Evolutionary conservation across 768 basidiomycete species (phyloP), one percentile per base, ranked within the genome.

Genomic region (Lentinula sp.): DNA sequence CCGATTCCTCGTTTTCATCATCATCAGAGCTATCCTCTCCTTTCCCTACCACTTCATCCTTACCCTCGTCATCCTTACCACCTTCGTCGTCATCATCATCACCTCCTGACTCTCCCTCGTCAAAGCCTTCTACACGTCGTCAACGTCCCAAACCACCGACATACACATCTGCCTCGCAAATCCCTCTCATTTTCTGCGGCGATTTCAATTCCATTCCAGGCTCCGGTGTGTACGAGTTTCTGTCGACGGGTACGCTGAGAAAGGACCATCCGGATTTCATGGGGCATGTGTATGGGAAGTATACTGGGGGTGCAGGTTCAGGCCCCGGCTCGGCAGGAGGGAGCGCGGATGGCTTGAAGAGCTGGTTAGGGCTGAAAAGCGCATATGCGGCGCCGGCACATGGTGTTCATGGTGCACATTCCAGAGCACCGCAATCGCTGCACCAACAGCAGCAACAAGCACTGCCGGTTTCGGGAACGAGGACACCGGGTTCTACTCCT

Each of bases 171-270:
- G 93, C 90, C 16, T 81, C 82, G 54, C 92, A 93, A 79, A 97
- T 98, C 70, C 96, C 97, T 8, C 73, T 90, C 62, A 82, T 99
- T 72, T 78, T 98, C 61, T 91, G 90, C 66, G 94, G 95, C n/a
- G 97, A 99, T 76, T 95, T 90, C 78, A 99, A 99, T 79, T 96
- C 94, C 53, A 75, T 87, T 2, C 90, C 93, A 1, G 77, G 78
- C 9, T 93, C 91, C 37, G 94, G 94, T 6, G 91, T 98, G 18
- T 97, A 92, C 77, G 93, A 98, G 67, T 95, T 90, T 78, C 73
- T 98, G 57, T 81, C 88, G 28, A 84, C 79, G 8, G 96, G 97
- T 10, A 70, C 73, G 8, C 76, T 89, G 3, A 75, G 88, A 2
- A 77, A 85, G 7, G 82, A 90, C 61, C 97, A 99, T 67, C 83